Evolutionary conservation across 441 rosid genomes (phyloP), one percentile per base, ranked within the genome.

Genomic region (Hypseocharis bilobata): DNA sequence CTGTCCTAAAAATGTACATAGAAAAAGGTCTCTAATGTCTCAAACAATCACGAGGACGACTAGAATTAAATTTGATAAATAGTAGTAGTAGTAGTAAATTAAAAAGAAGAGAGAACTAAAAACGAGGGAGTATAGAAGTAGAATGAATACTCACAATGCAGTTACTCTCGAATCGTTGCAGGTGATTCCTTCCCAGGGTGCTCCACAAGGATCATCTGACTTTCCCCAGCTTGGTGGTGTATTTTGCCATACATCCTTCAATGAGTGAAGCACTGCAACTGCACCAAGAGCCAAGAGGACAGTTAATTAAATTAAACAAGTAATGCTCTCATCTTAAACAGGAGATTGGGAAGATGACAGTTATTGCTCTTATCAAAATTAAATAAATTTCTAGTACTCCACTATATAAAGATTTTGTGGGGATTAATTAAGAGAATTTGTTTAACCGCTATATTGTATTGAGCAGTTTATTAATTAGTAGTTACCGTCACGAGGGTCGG

Each of bases 111-210:
- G 42, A 36, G 11, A 36, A 36, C 22, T 0, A 45, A 47, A 52
- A 20, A 25, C 17, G 11, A 36, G 61, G 30, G 52, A 66, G 32
- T 29, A 29, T 22, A 47, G 27, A 20, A 64, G 58, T n/a, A n/a
- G n/a, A n/a, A n/a, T n/a, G n/a, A 40, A 38, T 42, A 77, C 96
- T 87, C 62, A 92, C 97, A 92, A 56, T 59, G 86, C 81, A 25
- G 87, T 87, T 64, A 93, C 86, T 76, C 96, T 83, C 0, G 96
- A 82, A 66, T 56, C 58, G 64, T 76, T 73, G 76, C 96, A 93
- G 14, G 85, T 68, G 73, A 93, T 81, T 63, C 96, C 98, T 71
- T 93, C 97, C 98, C 96, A 92, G 36, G 81, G 86, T 58, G 75
- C 67, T 73, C 86, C 86, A 76, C 96, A 89, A n/a, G 98, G 96